These are phyloP conservation scores for Dactylis glomerata DNA, from an alignment of 176 grass and related monocot genomes.

Conservation along the genomic window DNA sequence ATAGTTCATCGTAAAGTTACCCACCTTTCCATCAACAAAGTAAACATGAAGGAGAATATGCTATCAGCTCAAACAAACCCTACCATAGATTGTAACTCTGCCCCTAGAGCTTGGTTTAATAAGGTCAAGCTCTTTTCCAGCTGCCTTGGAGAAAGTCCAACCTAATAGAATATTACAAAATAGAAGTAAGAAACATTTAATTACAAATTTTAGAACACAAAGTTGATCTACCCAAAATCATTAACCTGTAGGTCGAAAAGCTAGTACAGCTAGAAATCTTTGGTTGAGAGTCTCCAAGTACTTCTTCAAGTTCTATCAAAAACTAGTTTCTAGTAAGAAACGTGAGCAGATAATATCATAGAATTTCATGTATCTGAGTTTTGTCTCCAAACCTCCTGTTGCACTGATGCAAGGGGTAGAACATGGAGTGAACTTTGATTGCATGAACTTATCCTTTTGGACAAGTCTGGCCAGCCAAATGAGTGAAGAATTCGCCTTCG, in stretches of 20 bases:
- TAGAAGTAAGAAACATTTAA: not conserved
- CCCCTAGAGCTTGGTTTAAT: constrained; percentile 73
- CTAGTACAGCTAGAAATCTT: constrained; percentile 53
- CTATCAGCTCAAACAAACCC: constrained; percentile 4
- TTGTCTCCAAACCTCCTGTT: constrained; percentile 51
- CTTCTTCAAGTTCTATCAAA: constrained; percentile 56
- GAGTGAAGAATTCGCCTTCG: constrained; percentile 72
- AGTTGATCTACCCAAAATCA: not conserved
- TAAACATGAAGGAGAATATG: not conserved
- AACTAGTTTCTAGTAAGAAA: constrained; percentile 1
- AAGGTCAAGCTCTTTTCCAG: constrained; percentile 66
- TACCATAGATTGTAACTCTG: constrained; percentile 67
- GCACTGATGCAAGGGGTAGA: constrained; percentile 62
- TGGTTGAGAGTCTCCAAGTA: constrained; percentile 56
- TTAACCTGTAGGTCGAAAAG: constrained; percentile 80
- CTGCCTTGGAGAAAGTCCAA: constrained; percentile 61
- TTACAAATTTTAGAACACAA: constrained; percentile 6
- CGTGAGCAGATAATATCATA: constrained; percentile 16
- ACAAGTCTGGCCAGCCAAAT: constrained; percentile 66
- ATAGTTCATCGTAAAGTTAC: not conserved
- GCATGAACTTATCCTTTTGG: constrained; percentile 50
- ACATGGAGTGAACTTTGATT: constrained; percentile 67
- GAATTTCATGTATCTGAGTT: constrained; percentile 5
- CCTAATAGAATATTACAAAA: constrained; percentile 43
- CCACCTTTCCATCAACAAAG: constrained; percentile 5